Conservation (phyloP, 495 filamentous ascomycete species). For the Aspergillus bridgeri region DNA sequence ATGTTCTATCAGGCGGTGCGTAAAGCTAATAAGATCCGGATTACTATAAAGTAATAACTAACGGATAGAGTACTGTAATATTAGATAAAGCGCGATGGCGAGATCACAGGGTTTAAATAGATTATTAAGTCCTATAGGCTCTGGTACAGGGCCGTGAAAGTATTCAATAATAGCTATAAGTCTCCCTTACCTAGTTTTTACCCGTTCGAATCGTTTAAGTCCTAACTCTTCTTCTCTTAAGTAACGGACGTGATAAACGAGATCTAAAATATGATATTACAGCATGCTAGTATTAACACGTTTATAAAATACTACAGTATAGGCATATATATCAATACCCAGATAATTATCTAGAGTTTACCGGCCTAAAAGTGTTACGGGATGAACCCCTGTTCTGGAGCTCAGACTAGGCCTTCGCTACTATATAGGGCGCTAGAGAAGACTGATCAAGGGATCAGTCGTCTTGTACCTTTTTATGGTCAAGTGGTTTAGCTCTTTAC, state of each 20-base stretch:
- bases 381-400: too few species aligned
- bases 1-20: constrained; percentile 17
- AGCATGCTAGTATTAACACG: constrained; percentile 33
- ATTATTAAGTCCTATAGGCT: constrained; percentile 31
- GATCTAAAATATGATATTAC: constrained; percentile 38
- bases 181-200: constrained; percentile 9
- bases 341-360: constrained; percentile 29
- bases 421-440: too few species aligned
- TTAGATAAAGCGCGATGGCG: constrained; percentile 26
- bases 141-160: constrained; percentile 32
- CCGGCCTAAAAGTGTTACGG: constrained; percentile 26
- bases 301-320: constrained; percentile 37
- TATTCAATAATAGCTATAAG: constrained; percentile 34
- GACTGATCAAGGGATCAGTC: too few species aligned
- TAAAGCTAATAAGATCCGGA: constrained; percentile 19
- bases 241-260: constrained; percentile 35
- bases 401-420: too few species aligned
- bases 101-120: constrained; percentile 28
- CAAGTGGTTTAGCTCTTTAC: too few species aligned
- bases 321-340: constrained; percentile 30
- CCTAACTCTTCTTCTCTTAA: constrained; percentile 7
- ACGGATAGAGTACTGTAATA: constrained; percentile 22
- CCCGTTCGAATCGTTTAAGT: constrained; percentile 7
- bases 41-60: constrained; percentile 28
- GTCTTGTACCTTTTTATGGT: too few species aligned